These are phyloP conservation scores for Sporothrix brasiliensis DNA, from an alignment of 2,329 filamentous ascomycete species.

Conservation along the genomic window DNA sequence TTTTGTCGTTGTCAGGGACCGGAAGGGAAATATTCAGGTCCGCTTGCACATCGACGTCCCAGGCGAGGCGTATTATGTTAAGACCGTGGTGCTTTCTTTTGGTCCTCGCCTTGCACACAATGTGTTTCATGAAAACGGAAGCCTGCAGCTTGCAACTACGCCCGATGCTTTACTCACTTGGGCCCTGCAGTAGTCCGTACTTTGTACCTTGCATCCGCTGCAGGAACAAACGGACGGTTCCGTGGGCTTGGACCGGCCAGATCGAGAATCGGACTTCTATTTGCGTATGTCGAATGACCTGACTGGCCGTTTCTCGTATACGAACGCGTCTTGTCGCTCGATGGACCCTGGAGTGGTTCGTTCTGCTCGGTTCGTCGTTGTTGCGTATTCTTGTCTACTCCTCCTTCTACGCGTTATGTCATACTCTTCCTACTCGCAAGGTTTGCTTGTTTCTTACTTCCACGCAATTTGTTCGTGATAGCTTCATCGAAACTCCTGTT, in stretches of 20 bases:
- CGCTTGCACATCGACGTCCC: no score
- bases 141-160: slow-evolving; percentile 6
- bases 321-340: neutral
- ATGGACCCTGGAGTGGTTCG: no score
- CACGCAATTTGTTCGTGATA: neutral
- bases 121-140: neutral
- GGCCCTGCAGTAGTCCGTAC: neutral
- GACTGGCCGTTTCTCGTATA: neutral
- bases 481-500: slow-evolving; percentile 1
- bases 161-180: neutral
- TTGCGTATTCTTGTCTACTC: neutral
- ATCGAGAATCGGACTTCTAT: neutral
- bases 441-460: neutral
- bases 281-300: no score
- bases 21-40: neutral
- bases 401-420: neutral
- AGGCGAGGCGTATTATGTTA: no score
- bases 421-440: no score
- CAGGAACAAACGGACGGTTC: slow-evolving; percentile 12
- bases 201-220: neutral
- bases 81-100: neutral
- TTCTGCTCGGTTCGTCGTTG: neutral
- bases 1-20: neutral
- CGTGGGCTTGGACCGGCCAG: neutral
- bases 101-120: no score